phyloP scores from a whole-genome alignment of 2,329 filamentous ascomycete genomes.

The Dothideomycetes sp. region DNA sequence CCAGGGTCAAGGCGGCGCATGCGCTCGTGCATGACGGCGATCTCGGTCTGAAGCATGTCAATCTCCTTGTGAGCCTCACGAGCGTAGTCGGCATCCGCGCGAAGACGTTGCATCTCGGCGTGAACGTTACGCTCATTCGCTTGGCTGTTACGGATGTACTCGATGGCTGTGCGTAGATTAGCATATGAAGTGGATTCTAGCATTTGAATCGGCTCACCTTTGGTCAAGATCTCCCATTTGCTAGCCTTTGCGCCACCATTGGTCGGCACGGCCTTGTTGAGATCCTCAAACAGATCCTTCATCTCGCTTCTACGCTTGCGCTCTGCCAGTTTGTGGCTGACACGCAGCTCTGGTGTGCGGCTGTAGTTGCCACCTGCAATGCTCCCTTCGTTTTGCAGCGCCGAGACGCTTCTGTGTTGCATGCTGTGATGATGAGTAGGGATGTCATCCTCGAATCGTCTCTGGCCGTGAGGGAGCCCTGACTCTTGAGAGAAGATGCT shows the following conservation, averaged over 20 bases:
- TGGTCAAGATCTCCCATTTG: slow-evolving; percentile 82
- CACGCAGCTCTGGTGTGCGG: slow-evolving; percentile 68
- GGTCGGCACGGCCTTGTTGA: slow-evolving; percentile 69
- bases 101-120: slow-evolving; percentile 32
- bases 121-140: slow-evolving; percentile 31
- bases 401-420: slow-evolving; percentile 63
- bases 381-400: slow-evolving; percentile 49
- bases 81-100: slow-evolving; percentile 35
- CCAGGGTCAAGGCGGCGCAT: slow-evolving; percentile 38
- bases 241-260: slow-evolving; percentile 76
- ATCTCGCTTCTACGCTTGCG: slow-evolving; percentile 77
- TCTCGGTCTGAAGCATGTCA: slow-evolving; percentile 37
- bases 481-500: slow-evolving; percentile 72
- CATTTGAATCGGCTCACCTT: slow-evolving; percentile 48
- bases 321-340: slow-evolving; percentile 79
- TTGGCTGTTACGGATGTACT: slow-evolving; percentile 37
- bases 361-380: slow-evolving; percentile 64
- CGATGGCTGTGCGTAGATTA: slow-evolving; percentile 26
- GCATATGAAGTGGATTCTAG: slow-evolving; percentile 1
- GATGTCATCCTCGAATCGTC: slow-evolving; percentile 57
- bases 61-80: slow-evolving; percentile 39
- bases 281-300: slow-evolving; percentile 77
- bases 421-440: slow-evolving; percentile 55
- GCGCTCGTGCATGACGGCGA: slow-evolving; percentile 37
- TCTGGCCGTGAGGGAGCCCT: slow-evolving; percentile 60